Evolutionary conservation across 257 asterid species (phyloP).

Genomic region (Echites panduratus): DNA sequence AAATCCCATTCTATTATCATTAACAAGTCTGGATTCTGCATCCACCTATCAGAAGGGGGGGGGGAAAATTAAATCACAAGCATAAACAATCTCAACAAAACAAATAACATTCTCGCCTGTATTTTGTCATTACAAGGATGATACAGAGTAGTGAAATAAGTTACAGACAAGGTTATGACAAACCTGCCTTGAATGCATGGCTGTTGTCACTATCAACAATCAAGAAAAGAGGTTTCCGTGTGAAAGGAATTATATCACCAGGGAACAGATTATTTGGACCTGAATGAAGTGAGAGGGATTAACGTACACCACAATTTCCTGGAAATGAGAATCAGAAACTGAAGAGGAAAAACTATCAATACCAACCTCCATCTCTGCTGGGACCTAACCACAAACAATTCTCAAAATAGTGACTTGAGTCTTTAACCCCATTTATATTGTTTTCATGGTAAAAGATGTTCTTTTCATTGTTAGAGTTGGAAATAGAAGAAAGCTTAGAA

Average conservation of each 20-base stretch:
- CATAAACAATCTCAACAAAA: neutral
- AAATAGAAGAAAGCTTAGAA: constrained; percentile 29
- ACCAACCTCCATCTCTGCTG: constrained; percentile 69
- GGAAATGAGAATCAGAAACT: constrained; percentile 7
- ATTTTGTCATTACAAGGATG: neutral
- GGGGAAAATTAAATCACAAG: too few relatives aligned
- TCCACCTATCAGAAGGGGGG: neutral
- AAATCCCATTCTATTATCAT: neutral
- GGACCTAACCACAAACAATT: constrained; percentile 69
- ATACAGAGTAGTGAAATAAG: constrained; percentile 10
- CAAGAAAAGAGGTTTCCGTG: constrained; percentile 84
- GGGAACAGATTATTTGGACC: constrained; percentile 83
- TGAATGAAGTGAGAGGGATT: constrained; percentile 18
- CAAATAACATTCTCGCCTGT: neutral
- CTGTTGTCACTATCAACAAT: constrained; percentile 90
- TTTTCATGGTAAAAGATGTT: constrained; percentile 42
- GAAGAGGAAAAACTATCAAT: neutral
- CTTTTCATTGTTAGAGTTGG: constrained; percentile 39
- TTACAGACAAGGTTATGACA: constrained; percentile 59
- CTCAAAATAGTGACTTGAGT: constrained; percentile 47
- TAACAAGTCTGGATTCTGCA: neutral
- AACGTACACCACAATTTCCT: neutral
- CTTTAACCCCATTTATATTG: constrained; percentile 40
- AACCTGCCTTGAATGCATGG: constrained; percentile 99
- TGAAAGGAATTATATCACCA: constrained; percentile 89